Evolutionary conservation across 108 stramenopile genomes (phyloP), one percentile per base, ranked within the genome.

Genomic region (Hondaea fermentalgiana): DNA sequence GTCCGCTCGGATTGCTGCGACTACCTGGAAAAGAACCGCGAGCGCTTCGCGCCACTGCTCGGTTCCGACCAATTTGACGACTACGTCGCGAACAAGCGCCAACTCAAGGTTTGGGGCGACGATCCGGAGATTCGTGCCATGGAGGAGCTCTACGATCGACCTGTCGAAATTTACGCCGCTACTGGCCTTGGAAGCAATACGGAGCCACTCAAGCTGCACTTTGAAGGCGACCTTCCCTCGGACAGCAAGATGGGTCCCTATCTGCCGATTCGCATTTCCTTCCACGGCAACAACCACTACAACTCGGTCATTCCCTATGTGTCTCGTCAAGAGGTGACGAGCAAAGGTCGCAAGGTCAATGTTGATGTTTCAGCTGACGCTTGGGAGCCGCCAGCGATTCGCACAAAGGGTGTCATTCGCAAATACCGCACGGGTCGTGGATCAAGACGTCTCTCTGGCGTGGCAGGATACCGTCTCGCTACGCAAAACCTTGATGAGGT

Each of bases 41-140:
- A 88, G 16, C 29, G 43, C 19, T 64, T 49, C 17, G 58, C 71
- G 44, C 60, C 59, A 2, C 87, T 57, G 10, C 28, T 88, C 23
- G 90, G 72, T 14, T 57, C 60, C 2, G 90, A 88, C 2, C 87
- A 88, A 21, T 72, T 87, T 43, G 90, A 87, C 42, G 47, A 60
- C 10, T 87, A 90, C 29, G 88, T 88, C 21, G 87, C 35, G 44
- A 87, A 72, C 42, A 87, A 90, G 59, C 87, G 90, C 17, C 58
- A 72, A 29, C 87, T 90, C 51, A 42, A 35, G 49, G 87, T 90
- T 19, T 98, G 98, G 91, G 98, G 98, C 4, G 98, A 98, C 92
- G 97, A 98, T 90, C 95, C 97, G 10, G 98, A 99, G 92, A 95
- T 99, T 60, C 97, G 97, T 89, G 98, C 98, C 60, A 93, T 97